These are phyloP conservation scores for Blastomyces silverae DNA, from an alignment of 2,329 filamentous ascomycete genomes.

Conservation along the genomic window DNA sequence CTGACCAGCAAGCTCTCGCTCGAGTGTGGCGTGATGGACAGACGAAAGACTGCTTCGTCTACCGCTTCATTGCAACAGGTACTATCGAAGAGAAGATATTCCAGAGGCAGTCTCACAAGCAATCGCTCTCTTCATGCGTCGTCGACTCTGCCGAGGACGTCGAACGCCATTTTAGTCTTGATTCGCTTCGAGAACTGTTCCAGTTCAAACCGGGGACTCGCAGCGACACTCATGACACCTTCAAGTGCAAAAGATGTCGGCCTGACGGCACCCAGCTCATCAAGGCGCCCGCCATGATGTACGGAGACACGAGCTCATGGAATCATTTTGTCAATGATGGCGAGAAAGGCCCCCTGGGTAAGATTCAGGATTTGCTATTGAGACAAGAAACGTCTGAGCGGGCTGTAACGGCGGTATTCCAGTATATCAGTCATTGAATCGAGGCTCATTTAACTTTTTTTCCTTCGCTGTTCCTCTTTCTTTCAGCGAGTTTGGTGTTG, in stretches of 20 bases:
- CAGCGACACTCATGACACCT: constrained; percentile 95
- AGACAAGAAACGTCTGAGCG: constrained; percentile 73
- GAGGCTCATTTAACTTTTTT: background rate
- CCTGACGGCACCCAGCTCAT: constrained; percentile 79
- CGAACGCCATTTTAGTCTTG: constrained; percentile 89
- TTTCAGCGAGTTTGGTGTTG: background rate
- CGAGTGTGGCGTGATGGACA: constrained; percentile 98
- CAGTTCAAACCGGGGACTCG: constrained; percentile 78
- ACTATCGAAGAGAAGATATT: constrained; percentile 99
- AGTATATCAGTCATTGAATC: constrained; percentile 85
- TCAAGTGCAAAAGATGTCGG: constrained; percentile 94
- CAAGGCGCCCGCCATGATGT: constrained; percentile 90
- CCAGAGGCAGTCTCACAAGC: constrained; percentile 96
- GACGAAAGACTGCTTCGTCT: constrained; percentile 99
- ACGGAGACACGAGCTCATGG: constrained; percentile 98
- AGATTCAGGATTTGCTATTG: constrained; percentile 85
- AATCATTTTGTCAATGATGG: constrained; percentile 88
- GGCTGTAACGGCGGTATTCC: constrained; percentile 90
- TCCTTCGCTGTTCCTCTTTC: background rate
- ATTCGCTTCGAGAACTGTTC: constrained; percentile 86
- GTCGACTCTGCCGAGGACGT: constrained; percentile 96
- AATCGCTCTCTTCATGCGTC: constrained; percentile 90
- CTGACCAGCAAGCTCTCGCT: constrained; percentile 92
- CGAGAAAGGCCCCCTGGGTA: constrained; percentile 58
- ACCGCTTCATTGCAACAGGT: constrained; percentile 96